These are phyloP conservation scores for Choiromyces venosus DNA, from an alignment of 495 filamentous ascomycete genomes.

Conservation along the genomic window DNA sequence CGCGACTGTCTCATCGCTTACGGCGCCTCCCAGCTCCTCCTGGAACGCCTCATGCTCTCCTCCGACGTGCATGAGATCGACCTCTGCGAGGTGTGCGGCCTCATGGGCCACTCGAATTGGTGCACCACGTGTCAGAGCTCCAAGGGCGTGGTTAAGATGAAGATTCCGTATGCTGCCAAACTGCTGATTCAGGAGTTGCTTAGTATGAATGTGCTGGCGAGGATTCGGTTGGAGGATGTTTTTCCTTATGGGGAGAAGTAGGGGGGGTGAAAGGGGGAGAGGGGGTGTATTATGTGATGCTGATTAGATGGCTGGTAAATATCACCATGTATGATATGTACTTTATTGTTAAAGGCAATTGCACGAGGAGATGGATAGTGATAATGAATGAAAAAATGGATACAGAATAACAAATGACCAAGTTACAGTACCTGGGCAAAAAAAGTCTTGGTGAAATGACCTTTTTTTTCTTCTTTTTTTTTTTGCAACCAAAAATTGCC, in stretches of 20 bases:
- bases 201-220: constrained; percentile 93
- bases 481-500: too few species aligned
- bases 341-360: not conserved
- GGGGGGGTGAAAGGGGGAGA: not conserved
- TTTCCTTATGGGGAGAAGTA: constrained; percentile 55
- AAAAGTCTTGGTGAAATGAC: too few species aligned
- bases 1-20: constrained; percentile 96
- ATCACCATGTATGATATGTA: not conserved
- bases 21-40: constrained; percentile 81
- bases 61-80: constrained; percentile 86
- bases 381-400: not conserved
- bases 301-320: not conserved
- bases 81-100: constrained; percentile 83
- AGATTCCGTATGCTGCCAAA: constrained; percentile 98
- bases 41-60: constrained; percentile 90
- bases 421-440: too few species aligned
- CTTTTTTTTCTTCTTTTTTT: too few species aligned
- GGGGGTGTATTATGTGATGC: not conserved
- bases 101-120: constrained; percentile 91
- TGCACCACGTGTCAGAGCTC: constrained; percentile 85
- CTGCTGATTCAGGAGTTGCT: constrained; percentile 91
- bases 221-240: constrained; percentile 81
- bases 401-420: not conserved
- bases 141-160: constrained; percentile 76
- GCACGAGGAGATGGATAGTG: not conserved